A percentile compares a stretch with the other conserved stretches of the same genome.
Evolutionary conservation across 768 basidiomycete genomes (phyloP).

Genomic region (Boletus eberwhitei): DNA sequence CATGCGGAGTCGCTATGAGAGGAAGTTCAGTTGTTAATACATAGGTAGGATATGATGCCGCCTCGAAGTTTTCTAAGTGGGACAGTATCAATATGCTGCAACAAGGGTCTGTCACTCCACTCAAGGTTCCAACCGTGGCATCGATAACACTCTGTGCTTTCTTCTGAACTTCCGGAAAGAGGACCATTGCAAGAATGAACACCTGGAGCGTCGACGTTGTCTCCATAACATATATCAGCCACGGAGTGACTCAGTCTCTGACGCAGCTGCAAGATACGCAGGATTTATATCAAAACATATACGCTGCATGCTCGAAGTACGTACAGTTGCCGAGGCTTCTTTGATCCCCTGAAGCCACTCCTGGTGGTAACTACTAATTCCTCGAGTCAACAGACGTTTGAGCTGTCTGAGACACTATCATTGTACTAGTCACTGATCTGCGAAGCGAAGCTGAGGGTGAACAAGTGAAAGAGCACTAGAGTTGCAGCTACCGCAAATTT

Average conservation of each 20-base stretch:
- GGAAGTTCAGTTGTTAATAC: neutral
- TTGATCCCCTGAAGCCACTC: slow-evolving; percentile 12
- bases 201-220: slow-evolving; percentile 25
- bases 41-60: slow-evolving; percentile 24
- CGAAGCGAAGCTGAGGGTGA: neutral
- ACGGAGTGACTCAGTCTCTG: slow-evolving; percentile 12
- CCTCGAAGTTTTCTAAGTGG: slow-evolving; percentile 23
- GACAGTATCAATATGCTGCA: slow-evolving; percentile 30
- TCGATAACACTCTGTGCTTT: too few relatives aligned
- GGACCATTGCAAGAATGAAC: too few relatives aligned
- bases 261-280: slow-evolving; percentile 8
- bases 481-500: too few relatives aligned
- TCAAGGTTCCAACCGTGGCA: too few relatives aligned
- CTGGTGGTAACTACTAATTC: too few relatives aligned
- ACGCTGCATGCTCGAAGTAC: neutral
- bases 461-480: too few relatives aligned
- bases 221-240: slow-evolving; percentile 3
- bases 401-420: neutral
- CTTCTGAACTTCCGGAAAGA: too few relatives aligned
- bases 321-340: slow-evolving; percentile 17
- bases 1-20: slow-evolving; percentile 16
- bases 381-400: neutral
- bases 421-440: neutral
- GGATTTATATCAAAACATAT: neutral
- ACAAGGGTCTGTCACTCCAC: slow-evolving; percentile 21